Evolutionary conservation across 176 grass and related monocot genomes (phyloP).

Genomic region (Sorghum bicolor): DNA sequence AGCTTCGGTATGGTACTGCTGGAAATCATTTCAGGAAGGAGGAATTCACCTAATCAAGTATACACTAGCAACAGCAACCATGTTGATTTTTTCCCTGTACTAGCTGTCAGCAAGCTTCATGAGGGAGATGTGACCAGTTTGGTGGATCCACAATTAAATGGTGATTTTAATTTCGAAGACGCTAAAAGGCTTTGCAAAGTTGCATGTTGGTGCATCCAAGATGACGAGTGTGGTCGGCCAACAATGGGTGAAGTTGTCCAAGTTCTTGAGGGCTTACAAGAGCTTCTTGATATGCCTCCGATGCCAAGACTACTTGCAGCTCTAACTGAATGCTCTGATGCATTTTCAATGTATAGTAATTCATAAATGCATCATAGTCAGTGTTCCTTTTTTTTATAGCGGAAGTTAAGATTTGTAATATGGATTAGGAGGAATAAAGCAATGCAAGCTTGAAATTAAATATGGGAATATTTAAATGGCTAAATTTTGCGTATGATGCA

Average conservation of each 20-base stretch:
- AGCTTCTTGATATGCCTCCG: not conserved
- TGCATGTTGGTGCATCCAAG: constrained; percentile 6
- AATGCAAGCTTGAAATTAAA: not conserved
- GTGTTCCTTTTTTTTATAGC: not conserved
- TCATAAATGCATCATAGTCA: not conserved
- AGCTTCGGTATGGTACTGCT: constrained; percentile 48
- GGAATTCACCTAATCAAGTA: constrained; percentile 23
- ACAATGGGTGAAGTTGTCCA: not conserved
- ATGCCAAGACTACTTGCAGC: not conserved
- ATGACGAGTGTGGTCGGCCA: not conserved
- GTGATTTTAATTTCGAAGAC: not conserved
- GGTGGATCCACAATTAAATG: not conserved
- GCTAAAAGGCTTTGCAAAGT: not conserved
- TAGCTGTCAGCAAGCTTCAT: not conserved
- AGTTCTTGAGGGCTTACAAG: not conserved
- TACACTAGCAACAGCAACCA: not conserved
- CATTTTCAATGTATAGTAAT: not conserved
- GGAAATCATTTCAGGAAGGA: constrained; percentile 38
- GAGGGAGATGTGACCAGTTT: not conserved
- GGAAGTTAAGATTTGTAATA: not conserved
- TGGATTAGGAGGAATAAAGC: not conserved
- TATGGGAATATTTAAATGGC: not conserved
- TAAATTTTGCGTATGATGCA: not conserved
- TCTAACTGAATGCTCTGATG: not conserved
- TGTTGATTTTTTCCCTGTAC: not conserved